phyloP scores from a whole-genome alignment of 768 basidiomycete genomes.

The Cystofilobasidium macerans region DNA sequence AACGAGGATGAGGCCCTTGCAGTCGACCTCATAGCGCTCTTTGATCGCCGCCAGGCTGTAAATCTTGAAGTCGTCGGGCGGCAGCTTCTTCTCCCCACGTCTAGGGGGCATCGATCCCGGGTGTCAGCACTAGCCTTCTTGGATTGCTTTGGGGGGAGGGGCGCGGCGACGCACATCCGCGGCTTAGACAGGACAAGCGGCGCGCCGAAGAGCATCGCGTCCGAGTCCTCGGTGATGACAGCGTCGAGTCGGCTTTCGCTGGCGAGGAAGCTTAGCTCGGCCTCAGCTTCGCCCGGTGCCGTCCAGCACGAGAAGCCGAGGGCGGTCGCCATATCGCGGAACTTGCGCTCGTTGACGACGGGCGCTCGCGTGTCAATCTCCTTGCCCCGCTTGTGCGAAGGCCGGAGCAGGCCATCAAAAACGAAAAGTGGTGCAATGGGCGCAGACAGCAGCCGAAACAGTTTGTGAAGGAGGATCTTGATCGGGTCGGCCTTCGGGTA shows the following conservation, averaged over 20 bases:
- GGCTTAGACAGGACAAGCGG: conserved; percentile 8
- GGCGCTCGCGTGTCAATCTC: not conserved
- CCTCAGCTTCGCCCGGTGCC: conserved; percentile 29
- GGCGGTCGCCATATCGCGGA: conserved; percentile 1
- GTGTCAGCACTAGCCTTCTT: not conserved
- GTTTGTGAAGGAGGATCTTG: conserved; percentile 26
- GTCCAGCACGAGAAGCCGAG: conserved; percentile 25
- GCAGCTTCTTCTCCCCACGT: conserved; percentile 1
- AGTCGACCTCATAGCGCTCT: conserved; percentile 1
- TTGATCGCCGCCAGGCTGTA: conserved; percentile 10
- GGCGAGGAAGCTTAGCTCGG: conserved; percentile 26
- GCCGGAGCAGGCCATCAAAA: conserved; percentile 28
- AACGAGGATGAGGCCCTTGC: conserved; percentile 26
- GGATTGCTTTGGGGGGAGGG: not conserved
- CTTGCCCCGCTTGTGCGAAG: conserved; percentile 14
- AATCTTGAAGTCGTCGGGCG: conserved; percentile 1
- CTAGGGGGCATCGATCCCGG: not conserved
- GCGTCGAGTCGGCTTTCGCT: conserved; percentile 25
- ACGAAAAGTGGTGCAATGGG: conserved; percentile 28
- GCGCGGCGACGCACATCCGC: conserved; percentile 11
- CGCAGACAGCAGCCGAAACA: conserved; percentile 6
- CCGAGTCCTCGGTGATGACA: conserved; percentile 29
- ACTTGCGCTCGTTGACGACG: conserved; percentile 12
- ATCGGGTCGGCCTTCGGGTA: conserved; percentile 29
- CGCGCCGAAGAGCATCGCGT: conserved; percentile 28